These are phyloP conservation scores for Solanum clarkiae DNA, from an alignment of 257 asterid genomes.

Conservation along the genomic window DNA sequence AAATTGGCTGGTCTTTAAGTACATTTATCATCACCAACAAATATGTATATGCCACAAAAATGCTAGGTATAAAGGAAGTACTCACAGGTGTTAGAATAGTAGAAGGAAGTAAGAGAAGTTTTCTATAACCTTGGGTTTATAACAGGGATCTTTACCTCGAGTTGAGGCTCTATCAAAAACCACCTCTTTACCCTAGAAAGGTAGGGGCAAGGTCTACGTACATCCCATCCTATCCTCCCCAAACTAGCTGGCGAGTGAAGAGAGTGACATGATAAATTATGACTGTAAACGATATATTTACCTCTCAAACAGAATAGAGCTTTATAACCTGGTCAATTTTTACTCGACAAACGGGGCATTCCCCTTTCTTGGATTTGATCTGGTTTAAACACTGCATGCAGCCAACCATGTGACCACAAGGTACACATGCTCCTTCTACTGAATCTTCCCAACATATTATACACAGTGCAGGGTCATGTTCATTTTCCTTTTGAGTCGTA, in stretches of 20 bases:
- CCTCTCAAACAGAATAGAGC: constrained; percentile 1
- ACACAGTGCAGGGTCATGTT: background rate
- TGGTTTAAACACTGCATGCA: constrained; percentile 6
- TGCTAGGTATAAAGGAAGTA: background rate
- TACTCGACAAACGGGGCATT: background rate
- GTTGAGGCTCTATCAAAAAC: background rate
- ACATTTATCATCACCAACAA: background rate
- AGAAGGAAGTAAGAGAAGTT: background rate
- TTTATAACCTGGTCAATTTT: constrained; percentile 6
- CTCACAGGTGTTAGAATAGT: background rate
- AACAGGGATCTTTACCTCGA: background rate
- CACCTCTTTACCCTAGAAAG: background rate
- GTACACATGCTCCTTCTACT: constrained; percentile 11
- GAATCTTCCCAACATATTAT: constrained; percentile 8
- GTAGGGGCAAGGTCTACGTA: background rate
- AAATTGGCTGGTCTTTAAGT: background rate
- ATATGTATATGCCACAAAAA: background rate
- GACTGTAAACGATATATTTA: background rate
- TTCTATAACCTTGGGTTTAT: background rate
- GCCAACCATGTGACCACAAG: constrained; percentile 11
- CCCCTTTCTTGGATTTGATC: constrained; percentile 7
- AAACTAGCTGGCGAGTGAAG: background rate
- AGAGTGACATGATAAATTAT: background rate
- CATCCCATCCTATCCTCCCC: background rate
- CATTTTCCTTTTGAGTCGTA: background rate